Base-by-base conservation (phyloP, 2,329 filamentous ascomycete species). In the Pseudogymnoascus verrucosus region DNA sequence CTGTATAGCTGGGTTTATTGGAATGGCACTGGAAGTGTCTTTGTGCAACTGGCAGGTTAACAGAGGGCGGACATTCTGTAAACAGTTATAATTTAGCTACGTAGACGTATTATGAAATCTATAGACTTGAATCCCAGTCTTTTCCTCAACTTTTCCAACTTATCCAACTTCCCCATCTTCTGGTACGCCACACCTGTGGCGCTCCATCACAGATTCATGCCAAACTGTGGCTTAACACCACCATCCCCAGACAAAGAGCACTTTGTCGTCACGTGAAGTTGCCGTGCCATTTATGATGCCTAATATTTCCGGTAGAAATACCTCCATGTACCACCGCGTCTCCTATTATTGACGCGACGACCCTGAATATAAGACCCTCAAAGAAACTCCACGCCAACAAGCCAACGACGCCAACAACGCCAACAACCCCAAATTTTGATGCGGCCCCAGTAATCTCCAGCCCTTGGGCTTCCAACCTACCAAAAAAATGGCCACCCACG, bases 11-110 rank as follows among this genome's bases (percentile, higher is more conserved):
- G 91, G 91, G 0, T 86, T 98, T 60, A 70, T 96, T 8, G 88
- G 92, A 42, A 93, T 97, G 82, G 81, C 79, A 2, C 81, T 97
- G 75, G 93, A 98, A 77, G 86, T 89, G 1, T 83, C 84, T 74
- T 76, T 98, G 23, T 99, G 95, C 75, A 81, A 82, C 59, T 96
- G 89, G 83, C 93, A 98, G 76, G 89, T 96, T 23, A 76, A 76
- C n/a, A 87, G 88, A 68, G 93, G 93, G 2, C 82, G 90, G 68
- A 84, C 90, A 65, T 93, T 84, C 80, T 93, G 90, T 71, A 83
- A 62, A 47, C 39, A 63, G n/a, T 42, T 64, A 37, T 64, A 4
- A 60, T 6, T 6, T 31, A 21, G 10, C n/a, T 34, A 57, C 3
- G 8, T 57, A 31, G 5, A 57, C n/a, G 16, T 54, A 31, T 54